Evolutionary conservation across 148 eudicot genomes (phyloP), one percentile per base, ranked within the genome.

Genomic region (Rhododendron griersonianum): DNA sequence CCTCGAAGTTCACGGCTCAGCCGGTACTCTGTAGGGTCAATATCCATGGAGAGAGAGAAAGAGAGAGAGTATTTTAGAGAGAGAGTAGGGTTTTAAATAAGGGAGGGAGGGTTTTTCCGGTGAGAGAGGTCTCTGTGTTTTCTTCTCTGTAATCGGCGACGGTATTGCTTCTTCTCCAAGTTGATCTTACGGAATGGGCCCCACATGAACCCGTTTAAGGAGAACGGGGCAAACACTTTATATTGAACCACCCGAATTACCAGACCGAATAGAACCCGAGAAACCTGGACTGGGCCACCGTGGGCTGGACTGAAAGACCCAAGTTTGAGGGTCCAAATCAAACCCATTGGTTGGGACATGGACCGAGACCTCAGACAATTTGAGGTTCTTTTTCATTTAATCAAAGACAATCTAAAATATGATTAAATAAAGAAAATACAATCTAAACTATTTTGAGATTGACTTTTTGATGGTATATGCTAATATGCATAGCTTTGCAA

Each of bases 1-100:
- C 96, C 94, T 10, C 89, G 91, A 51, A 96, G 96, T 82, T 96
- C 93, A 81, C 89, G 83, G 89, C 98, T 91, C 67, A 95, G 90
- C 51, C 89, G 90, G 78, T 90, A 92, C 81, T 89, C 87, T 35
- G 86, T 85, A 57, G 87, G 90, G 88, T 96, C 95, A 90, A 93
- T 89, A 86, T 95, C 98, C 99, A 95, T 92, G 82, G 5, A 33
- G 59, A 21, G 28, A 82, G 82, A 11, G 7, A 18, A 35, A 16
- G 7, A 30, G 67, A 16, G 80, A 71, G 51, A 2, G 18, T 1
- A 0, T 18, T 57, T 57, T 57, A 63, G 57, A 8, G 41, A 51
- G 79, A 74, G 87, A 81, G 47, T 25, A 75, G 41, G 39, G 82
- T 57, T 86, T 79, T 78, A 7, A 79, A 78, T 59, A 61, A 78